Base-by-base conservation (phyloP, 495 filamentous ascomycete species). In the Penicillium bialowiezense region DNA sequence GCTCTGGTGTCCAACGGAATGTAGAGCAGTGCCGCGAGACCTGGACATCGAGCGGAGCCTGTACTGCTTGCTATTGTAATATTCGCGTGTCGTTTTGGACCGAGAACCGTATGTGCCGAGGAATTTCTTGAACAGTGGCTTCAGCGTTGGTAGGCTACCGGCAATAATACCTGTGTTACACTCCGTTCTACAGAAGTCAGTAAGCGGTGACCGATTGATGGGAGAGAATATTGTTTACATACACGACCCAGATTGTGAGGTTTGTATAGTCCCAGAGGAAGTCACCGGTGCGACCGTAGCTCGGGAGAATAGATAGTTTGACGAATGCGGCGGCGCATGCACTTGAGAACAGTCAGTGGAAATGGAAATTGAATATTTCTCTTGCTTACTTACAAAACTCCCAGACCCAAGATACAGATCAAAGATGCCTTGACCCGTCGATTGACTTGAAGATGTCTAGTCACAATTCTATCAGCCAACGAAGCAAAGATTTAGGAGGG, bases 291-390 rank as follows among this genome's bases (percentile, higher is more conserved):
- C 58, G 60, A 8, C 69, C 71, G 48, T 71, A 72, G 42, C 58
- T 60, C 7, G 47, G 31, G 7, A 76, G 55, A 41, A 62, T 70
- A 13, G 57, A 57, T 6, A 73, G 54, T 55, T 80, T 80, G 40
- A 76, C 69, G 15, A 73, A 69, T 7, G 69, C 68, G 4, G 76
- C 69, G n/a, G 64, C 59, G 31, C 67, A 67, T 36, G 75, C 74
- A 52, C 71, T 77, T 28, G 1, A 41, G 31, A 26, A 26, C 4
- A 8, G 23, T 26, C 8, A 26, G 23, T 26, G 26, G 12, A 19
- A 42, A 18, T 12, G 6, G 1, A 23, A n/a, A n/a, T n/a, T 8
- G 14, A 7, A 6, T 8, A 8, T 14, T 9, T 35, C 4, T 7
- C 10, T 9, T 20, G 17, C 29, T 8, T 14, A 47, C 66, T 46